A percentile compares a stretch with the other conserved stretches of the same genome.
phyloP scores from a whole-genome alignment of 208 protist genomes.

The Trypanosoma lewisi region DNA sequence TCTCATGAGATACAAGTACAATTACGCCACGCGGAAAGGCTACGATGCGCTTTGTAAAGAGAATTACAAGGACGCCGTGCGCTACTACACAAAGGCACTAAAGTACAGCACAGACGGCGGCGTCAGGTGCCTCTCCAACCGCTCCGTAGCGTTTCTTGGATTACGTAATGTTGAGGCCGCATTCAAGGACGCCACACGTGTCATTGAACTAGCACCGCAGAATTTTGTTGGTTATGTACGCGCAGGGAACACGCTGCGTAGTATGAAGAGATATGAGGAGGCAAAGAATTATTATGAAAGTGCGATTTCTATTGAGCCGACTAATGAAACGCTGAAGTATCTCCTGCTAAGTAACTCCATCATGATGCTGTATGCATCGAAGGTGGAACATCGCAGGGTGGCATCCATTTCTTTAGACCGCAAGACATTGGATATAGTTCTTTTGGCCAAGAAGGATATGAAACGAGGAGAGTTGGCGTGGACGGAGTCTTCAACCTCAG shows the following conservation, averaged over 20 bases:
- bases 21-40: constrained; percentile 56
- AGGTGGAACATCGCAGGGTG: constrained; percentile 4
- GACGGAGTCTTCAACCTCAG: constrained; percentile 13
- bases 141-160: constrained; percentile 63
- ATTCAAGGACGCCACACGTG: constrained; percentile 53
- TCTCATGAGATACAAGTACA: constrained; percentile 15
- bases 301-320: constrained; percentile 43
- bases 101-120: constrained; percentile 56
- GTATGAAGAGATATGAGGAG: constrained; percentile 61
- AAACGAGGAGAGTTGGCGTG: constrained; percentile 13
- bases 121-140: constrained; percentile 62
- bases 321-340: constrained; percentile 42
- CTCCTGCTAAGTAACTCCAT: constrained; percentile 60
- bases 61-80: constrained; percentile 57
- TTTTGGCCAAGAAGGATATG: constrained; percentile 17
- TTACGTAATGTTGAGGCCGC: constrained; percentile 47
- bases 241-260: constrained; percentile 69
- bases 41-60: constrained; percentile 47
- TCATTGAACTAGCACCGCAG: constrained; percentile 49
- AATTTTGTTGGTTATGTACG: constrained; percentile 75
- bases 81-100: constrained; percentile 70
- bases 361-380: constrained; percentile 57
- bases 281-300: constrained; percentile 64
- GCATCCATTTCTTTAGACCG: constrained; percentile 18
- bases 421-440: constrained; percentile 14